Conservation (phyloP, 192 early-diverging fungal genomes). For the Spizellomyces sp. region DNA sequence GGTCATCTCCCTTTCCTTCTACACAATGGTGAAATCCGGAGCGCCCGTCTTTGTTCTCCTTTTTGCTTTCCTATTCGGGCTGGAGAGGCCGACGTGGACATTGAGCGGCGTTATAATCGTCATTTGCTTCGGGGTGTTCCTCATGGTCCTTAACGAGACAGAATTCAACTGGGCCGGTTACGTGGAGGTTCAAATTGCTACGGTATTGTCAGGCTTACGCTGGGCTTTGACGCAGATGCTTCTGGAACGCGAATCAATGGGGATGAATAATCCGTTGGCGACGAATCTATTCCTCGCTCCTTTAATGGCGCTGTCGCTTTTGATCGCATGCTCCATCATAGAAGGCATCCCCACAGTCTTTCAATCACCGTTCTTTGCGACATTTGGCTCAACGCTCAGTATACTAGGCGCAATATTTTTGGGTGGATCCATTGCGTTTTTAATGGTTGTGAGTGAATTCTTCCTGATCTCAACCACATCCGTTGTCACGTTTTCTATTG, state of each 20-base stretch:
- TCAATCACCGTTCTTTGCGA: conserved; percentile 53
- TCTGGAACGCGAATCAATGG: conserved; percentile 68
- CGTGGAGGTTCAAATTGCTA: conserved; percentile 74
- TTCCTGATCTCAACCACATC: conserved; percentile 79
- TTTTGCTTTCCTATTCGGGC: conserved; percentile 87
- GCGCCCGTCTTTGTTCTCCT: conserved; percentile 70
- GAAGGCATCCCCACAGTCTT: conserved; percentile 60
- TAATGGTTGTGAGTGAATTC: conserved; percentile 88
- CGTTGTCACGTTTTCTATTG: conserved; percentile 86
- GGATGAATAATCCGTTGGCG: conserved; percentile 87
- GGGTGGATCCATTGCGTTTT: conserved; percentile 85
- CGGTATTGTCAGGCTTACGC: conserved; percentile 83
- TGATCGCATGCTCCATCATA: conserved; percentile 63
- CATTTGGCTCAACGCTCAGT: conserved; percentile 27
- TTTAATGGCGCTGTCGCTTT: conserved; percentile 68
- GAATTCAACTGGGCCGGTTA: conserved; percentile 79
- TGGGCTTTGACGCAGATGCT: conserved; percentile 90
- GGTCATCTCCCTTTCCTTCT: conserved; percentile 88
- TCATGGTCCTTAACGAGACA: conserved; percentile 87
- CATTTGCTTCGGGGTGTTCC: conserved; percentile 78
- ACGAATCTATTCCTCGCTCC: conserved; percentile 84
- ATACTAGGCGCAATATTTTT: conserved; percentile 61
- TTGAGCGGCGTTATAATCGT: conserved; percentile 75
- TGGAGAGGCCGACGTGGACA: conserved; percentile 75
- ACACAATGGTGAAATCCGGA: conserved; percentile 71